Base-by-base conservation (phyloP, 1,139 yeast species). In the Zygosaccharomyces pseudobailii region DNA sequence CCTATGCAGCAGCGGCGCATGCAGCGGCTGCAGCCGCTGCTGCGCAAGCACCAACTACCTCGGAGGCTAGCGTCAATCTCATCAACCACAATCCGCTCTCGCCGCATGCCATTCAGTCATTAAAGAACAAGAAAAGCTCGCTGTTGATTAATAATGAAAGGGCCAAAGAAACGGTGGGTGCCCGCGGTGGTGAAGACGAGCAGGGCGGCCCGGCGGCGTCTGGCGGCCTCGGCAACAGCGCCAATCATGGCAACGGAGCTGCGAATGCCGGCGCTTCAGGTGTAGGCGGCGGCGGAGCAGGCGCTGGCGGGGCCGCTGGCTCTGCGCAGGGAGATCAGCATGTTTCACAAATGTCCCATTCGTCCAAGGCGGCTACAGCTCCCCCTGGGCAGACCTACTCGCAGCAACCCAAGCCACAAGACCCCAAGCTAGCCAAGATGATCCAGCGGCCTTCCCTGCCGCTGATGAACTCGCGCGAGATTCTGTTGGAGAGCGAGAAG, bases 11-110 rank as follows among this genome's bases (percentile, higher is more conserved):
- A 31, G 44, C 33, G 5, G 40, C 25, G 17, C 40, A 34, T 41
- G 40, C 46, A 35, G 36, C 46, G 21, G 25, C 42, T 5, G 43
- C 43, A 17, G 45, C 28, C 19, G 35, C 43, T 20, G 22, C 40
- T 34, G 36, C 24, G 28, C 38, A 35, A 10, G 31, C 32, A 23
- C 20, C 42, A 17, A n/a, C 33, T 31, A 27, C 47, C 13, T 28
- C 45, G 5, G 43, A 47, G 2, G 42, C 43, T 3, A 46, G 47
- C 23, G 49, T 50, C 21, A 53, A 53, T 48, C 52, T 58, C 23
- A 59, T 59, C 36, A 60, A 60, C 37, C 55, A 58, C 47, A 63
- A 62, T 37, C 66, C 66, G 19, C 41, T 63, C 34, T 57, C 67
- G 13, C 48, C 61, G 5, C 67, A 62, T 46, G 46, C 48, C n/a